Base-by-base conservation (phyloP, 2,329 filamentous ascomycete species). In the Cryphonectria parasitica region DNA sequence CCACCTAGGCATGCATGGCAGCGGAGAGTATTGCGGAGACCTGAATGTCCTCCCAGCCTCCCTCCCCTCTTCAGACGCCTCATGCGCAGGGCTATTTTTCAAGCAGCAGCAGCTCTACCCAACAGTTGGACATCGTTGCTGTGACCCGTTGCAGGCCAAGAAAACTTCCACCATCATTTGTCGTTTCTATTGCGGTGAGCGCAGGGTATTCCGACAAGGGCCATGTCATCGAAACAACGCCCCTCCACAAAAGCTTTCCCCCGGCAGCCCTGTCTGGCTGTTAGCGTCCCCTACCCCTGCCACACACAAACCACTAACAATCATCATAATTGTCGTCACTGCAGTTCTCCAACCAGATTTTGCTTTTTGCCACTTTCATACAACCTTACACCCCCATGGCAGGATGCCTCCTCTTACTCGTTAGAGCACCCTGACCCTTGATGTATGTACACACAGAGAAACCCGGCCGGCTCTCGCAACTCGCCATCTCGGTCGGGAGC, bases 31-130 rank as follows among this genome's bases (percentile, higher is more conserved):
- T 34, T 36, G 58, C 58, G 58, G 58, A 61, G 58, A 39, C 58
- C 58, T 31, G 31, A 39, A 61, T 25, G 58, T 22, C 58, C 31
- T 61, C 58, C 58, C 58, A 61, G 58, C 58, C 56, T 60, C 56
- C 31, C 58, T 34, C 34, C 17, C n/a, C 45, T 49, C 45, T 49
- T n/a, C 45, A 10, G 22, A n/a, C 22, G 22, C 45, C 45, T 49
- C 45, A n/a, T 10, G 22, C 22, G 22, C 22, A 49, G 45, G 22
- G 45, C 45, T 49, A n/a, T 49, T 34, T 2, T 31, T 5, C 28
- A 31, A 39, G 36, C 36, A 39, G 25, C 28, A 31, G 25, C 54
- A 19, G 54, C 54, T 17, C 54, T 34, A 17, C 52, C 31, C 22
- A 5, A 25, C n/a, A 28, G 13, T 25, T 54, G 52, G 5, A 19